Percentiles rank a stretch among this genome's conserved stretches.
Conservation (phyloP, 129 eudicot genomes). For the Lonicera japonica region DNA sequence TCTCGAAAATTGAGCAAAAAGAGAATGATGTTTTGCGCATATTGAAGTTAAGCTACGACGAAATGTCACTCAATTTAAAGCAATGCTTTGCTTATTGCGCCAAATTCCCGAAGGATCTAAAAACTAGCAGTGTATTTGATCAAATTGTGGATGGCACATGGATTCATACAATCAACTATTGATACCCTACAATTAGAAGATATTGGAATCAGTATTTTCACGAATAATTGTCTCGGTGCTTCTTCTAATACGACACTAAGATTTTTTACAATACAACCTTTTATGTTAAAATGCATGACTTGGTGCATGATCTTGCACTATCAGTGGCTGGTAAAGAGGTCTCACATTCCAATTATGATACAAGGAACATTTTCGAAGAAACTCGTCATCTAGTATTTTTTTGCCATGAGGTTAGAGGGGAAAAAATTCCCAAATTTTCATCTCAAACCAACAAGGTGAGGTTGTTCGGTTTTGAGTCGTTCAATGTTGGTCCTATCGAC, state of each 20-base stretch:
- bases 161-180: constrained; percentile 14
- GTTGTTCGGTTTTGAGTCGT: constrained; percentile 15
- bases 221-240: constrained; percentile 23
- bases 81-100: constrained; percentile 39
- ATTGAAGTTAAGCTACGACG: constrained; percentile 37
- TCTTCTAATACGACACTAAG: constrained; percentile 17
- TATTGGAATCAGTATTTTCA: constrained; percentile 16
- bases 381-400: no score
- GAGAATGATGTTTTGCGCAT: constrained; percentile 23
- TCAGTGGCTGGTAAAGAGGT: no score
- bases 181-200: constrained; percentile 11
- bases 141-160: constrained; percentile 30
- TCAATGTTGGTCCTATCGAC: constrained; percentile 9
- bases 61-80: constrained; percentile 22
- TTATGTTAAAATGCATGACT: constrained; percentile 25
- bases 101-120: constrained; percentile 31
- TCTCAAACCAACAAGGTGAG: constrained; percentile 13
- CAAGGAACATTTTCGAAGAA: no score
- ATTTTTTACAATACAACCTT: constrained; percentile 4
- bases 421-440: constrained; percentile 4
- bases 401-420: no score
- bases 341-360: no score
- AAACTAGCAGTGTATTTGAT: constrained; percentile 15
- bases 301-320: no score
- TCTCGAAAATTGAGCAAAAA: constrained; percentile 17